Base-by-base conservation (phyloP, 208 protist genomes). In the Trypanosoma conorhini region DNA sequence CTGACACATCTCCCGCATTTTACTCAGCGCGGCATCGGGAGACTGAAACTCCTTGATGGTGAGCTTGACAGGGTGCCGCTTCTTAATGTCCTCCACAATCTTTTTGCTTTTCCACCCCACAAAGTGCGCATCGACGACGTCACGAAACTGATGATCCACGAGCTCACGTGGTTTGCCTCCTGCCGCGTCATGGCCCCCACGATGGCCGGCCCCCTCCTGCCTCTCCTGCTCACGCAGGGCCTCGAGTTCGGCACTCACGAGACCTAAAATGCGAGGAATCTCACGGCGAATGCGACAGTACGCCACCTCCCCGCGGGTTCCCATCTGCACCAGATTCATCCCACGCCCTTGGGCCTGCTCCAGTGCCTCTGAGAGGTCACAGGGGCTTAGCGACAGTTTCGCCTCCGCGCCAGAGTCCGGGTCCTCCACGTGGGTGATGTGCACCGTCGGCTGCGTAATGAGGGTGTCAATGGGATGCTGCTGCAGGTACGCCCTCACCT, bases 41-140 rank as follows among this genome's bases (percentile, higher is more conserved):
- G 71, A 84, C 70, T 93, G 87, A 62, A 97, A 97, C 28, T 97
- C 85, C 30, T 80, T 82, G 30, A 94, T 93, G 30, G 80, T 86
- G 24, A 97, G 62, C 70, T 92, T 89, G 44, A 95, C 92, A 2
- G 86, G 81, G 72, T 95, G 89, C 0, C 80, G 69, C 59, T 85
- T 88, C 67, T 77, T 75, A 24, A 97, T 74, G 57, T 94, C 89
- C 59, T 92, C 80, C 30, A 81, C 79, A 22, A 95, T 90, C 72
- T 95, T 95, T 63, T 94, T 93, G 80, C 87, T 92, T 59, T 85
- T 82, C 92, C 92, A 97, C 40, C 88, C 86, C 21, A 97, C 72
- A 79, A 95, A 94, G 68, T 97, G 92, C 4, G 92, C 77, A 60
- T 97, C 92, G 17, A 91, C 89, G 0, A 86, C 88, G 51, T 97